Conservation (phyloP, 1,284 basidiomycete genomes). For the Cryptococcus sp. region DNA sequence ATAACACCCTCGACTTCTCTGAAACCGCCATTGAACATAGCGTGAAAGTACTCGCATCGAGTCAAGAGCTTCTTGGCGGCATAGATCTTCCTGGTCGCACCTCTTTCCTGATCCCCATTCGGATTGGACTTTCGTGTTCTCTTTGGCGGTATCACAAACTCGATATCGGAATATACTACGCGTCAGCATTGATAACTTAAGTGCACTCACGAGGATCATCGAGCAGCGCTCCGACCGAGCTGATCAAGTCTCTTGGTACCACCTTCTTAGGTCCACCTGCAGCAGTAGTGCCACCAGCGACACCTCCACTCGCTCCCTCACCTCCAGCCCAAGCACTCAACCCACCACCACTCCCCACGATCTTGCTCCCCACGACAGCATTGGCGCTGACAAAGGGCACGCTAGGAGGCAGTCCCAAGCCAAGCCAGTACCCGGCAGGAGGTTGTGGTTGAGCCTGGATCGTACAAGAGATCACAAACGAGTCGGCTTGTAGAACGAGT, state of each 20-base stretch:
- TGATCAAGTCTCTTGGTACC: constrained; percentile 38
- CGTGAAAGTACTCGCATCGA: constrained; percentile 68
- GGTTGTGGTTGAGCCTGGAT: constrained; percentile 65
- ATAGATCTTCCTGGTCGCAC: constrained; percentile 29
- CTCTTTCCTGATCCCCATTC: constrained; percentile 2
- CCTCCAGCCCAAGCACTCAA: constrained; percentile 37
- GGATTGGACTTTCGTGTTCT: not conserved
- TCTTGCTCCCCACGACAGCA: constrained; percentile 1
- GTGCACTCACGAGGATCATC: constrained; percentile 57
- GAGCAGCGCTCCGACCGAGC: constrained; percentile 66
- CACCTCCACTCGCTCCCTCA: constrained; percentile 37
- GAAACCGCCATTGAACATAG: constrained; percentile 45
- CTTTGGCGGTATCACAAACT: constrained; percentile 61
- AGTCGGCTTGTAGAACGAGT: constrained; percentile 55
- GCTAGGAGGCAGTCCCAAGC: constrained; percentile 24
- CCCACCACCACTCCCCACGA: constrained; percentile 32
- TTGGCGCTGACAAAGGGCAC: constrained; percentile 9
- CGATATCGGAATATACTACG: constrained; percentile 69
- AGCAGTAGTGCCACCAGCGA: constrained; percentile 39
- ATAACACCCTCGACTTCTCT: constrained; percentile 30
- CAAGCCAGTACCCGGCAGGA: constrained; percentile 52
- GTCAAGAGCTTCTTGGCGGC: constrained; percentile 65
- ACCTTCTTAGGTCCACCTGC: constrained; percentile 38
- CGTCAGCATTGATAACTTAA: not conserved
- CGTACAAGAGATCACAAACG: constrained; percentile 70